These are phyloP conservation scores for Erythrophleum ivorense DNA, from an alignment of 331 rosid genomes.

Conservation along the genomic window DNA sequence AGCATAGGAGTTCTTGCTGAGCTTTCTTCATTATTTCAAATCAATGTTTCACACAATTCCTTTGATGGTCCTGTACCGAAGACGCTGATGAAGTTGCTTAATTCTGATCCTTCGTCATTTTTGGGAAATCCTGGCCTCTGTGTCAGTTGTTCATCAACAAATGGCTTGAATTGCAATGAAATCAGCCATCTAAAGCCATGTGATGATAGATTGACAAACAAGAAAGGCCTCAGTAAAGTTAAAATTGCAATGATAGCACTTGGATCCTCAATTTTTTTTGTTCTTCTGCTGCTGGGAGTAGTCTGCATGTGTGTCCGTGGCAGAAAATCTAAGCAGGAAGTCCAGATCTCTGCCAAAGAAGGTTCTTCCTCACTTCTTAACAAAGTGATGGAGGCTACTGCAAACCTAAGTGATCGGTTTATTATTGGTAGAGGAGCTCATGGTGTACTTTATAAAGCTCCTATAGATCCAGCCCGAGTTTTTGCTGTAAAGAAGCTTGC, in stretches of 20 bases:
- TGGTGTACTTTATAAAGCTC: constrained; percentile 25
- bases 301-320: constrained; percentile 37
- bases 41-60: constrained; percentile 2
- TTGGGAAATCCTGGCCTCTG: constrained; percentile 70
- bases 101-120: constrained; percentile 48
- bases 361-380: constrained; percentile 50
- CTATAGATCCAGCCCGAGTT: constrained; percentile 50
- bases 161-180: constrained; percentile 45
- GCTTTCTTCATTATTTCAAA: background rate
- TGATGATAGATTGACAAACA: constrained; percentile 42
- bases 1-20: background rate
- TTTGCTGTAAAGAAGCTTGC: constrained; percentile 58
- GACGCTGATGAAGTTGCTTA: constrained; percentile 50
- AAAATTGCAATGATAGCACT: constrained; percentile 56
- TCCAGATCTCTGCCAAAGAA: constrained; percentile 26
- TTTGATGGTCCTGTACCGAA: background rate
- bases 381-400: constrained; percentile 32
- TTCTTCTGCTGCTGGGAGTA: constrained; percentile 49
- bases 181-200: constrained; percentile 53
- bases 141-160: constrained; percentile 49
- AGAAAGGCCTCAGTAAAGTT: constrained; percentile 45
- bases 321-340: constrained; percentile 9
- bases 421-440: constrained; percentile 18
- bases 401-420: background rate
- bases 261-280: constrained; percentile 55